Base-by-base conservation (phyloP, 208 protist genomes). In the Wallacemonas sp. region DNA sequence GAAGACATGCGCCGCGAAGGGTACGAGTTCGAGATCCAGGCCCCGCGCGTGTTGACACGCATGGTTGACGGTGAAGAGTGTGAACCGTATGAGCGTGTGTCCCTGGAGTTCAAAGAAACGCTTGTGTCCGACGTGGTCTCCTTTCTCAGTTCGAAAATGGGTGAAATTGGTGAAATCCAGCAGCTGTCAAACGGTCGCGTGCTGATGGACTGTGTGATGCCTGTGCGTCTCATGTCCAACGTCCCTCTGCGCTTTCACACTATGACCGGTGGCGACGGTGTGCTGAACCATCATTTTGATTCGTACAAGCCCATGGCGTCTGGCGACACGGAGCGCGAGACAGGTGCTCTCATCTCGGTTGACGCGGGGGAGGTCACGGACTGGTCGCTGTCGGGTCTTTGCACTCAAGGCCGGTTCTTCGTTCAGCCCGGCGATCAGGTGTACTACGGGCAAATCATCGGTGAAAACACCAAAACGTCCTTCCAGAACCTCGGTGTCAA, bases 1-100 rank as follows among this genome's bases (percentile, higher is more conserved):
- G 97, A 99, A 63, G 96, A 98, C 33, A 98, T 99, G 97, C 86
- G 98, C 32, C 90, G 98, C 59, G 97, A 99, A 68, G 97, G 97
- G 24, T 98, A 94, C 66, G 98, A 99, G 76, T 91, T 99, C 62
- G 78, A 95, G 42, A 86, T 99, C 54, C 96, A 89, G 53, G 94
- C 96, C n/a, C 97, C 98, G 24, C 53, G 66, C 34, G 89, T 98
- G n/a, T 55, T 98, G 8, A 97, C 90, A 15, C 76, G 78, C 36
- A 69, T 85, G 6, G 87, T 92, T 61, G 80, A 97, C 67, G 83
- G 71, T 37, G 76, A 83, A 39, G 71, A 82, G 67, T 94, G 87
- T 73, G 91, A 97, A 69, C 91, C 91, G 50, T 97, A 80, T 45
- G 91, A 97, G 67, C 81, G 78, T 10, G 41, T 97, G 42, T 41